Conservation (phyloP, 2,329 filamentous ascomycete genomes). For the Colletotrichum australisinense region DNA sequence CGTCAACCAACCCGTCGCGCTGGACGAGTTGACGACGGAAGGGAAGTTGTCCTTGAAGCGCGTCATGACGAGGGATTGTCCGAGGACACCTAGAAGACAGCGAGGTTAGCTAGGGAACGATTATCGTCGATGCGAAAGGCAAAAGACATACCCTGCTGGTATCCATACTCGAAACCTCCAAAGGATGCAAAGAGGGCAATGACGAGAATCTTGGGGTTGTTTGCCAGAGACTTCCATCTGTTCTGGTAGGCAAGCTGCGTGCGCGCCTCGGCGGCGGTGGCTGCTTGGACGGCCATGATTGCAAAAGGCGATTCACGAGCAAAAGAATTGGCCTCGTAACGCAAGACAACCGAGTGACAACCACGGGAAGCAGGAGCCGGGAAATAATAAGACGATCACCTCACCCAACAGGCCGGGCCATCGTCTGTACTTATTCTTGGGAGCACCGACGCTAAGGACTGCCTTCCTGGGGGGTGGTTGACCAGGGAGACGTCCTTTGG, state of each 20-base stretch:
- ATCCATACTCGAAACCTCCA: slow-evolving; percentile 64
- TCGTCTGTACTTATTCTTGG: slow-evolving; percentile 27
- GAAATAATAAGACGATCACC: background rate
- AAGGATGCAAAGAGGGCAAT: slow-evolving; percentile 57
- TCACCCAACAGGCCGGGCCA: background rate
- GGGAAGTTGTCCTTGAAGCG: slow-evolving; percentile 62
- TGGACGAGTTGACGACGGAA: slow-evolving; percentile 55
- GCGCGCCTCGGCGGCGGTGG: slow-evolving; percentile 28
- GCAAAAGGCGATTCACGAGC: background rate
- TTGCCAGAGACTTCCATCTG: slow-evolving; percentile 44
- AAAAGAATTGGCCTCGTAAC: background rate
- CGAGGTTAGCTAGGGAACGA: background rate
- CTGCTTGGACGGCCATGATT: slow-evolving; percentile 22
- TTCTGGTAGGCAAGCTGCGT: slow-evolving; percentile 31
- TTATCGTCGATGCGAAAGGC: too few species aligned
- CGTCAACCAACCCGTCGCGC: slow-evolving; percentile 62
- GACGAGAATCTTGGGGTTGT: slow-evolving; percentile 51
- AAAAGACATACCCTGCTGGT: slow-evolving; percentile 58
- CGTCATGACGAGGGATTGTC: slow-evolving; percentile 64
- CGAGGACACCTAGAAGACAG: slow-evolving; percentile 50
- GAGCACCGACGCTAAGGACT: slow-evolving; percentile 26
- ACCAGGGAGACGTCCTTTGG: slow-evolving; percentile 5
- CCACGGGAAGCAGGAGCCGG: background rate
- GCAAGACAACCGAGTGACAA: background rate
- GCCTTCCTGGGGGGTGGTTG: slow-evolving; percentile 12